These are phyloP conservation scores for Sclerospora graminicola DNA, from an alignment of 352 stramenopile genomes.

Conservation along the genomic window DNA sequence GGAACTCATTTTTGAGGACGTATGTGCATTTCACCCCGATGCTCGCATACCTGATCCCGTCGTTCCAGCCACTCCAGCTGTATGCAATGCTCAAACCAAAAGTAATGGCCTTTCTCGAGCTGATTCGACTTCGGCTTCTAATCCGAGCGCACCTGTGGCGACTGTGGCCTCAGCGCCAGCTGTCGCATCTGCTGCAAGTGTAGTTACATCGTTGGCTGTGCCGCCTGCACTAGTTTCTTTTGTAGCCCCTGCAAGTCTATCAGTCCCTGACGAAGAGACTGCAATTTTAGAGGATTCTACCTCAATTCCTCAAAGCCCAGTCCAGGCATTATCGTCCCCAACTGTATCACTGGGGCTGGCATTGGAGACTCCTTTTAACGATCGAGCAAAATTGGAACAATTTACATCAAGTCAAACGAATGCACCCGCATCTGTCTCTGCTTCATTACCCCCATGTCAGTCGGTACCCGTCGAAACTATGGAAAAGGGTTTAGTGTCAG, in stretches of 20 bases:
- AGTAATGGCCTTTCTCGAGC: slow-evolving; percentile 5
- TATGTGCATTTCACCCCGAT: slow-evolving; percentile 84
- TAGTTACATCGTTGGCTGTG: slow-evolving; percentile 6
- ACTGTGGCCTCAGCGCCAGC: slow-evolving; percentile 8
- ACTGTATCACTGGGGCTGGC: slow-evolving; percentile 23
- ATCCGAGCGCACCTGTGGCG: slow-evolving; percentile 4
- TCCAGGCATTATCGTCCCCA: slow-evolving; percentile 22
- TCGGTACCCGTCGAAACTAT: slow-evolving; percentile 14
- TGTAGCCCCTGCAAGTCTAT: slow-evolving; percentile 7
- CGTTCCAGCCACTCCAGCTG: slow-evolving; percentile 1
- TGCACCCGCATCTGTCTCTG: slow-evolving; percentile 4
- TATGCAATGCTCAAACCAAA: slow-evolving; percentile 12
- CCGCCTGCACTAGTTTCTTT: slow-evolving; percentile 17
- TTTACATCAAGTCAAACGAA: slow-evolving; percentile 7
- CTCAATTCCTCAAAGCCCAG: background rate
- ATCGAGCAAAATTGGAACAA: slow-evolving; percentile 5
- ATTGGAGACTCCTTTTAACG: slow-evolving; percentile 11
- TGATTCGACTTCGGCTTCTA: slow-evolving; percentile 12
- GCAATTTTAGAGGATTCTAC: slow-evolving; percentile 10
- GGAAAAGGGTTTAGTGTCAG: slow-evolving; percentile 2
- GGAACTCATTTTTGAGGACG: slow-evolving; percentile 88
- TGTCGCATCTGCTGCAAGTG: slow-evolving; percentile 3
- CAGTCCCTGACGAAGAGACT: slow-evolving; percentile 3
- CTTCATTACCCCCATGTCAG: slow-evolving; percentile 2
- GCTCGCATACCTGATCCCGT: slow-evolving; percentile 37